A percentile compares a stretch with the other conserved stretches of the same genome.
Evolutionary conservation across 1,139 yeast genomes (phyloP).

Genomic region (Zygoascus sp.): DNA sequence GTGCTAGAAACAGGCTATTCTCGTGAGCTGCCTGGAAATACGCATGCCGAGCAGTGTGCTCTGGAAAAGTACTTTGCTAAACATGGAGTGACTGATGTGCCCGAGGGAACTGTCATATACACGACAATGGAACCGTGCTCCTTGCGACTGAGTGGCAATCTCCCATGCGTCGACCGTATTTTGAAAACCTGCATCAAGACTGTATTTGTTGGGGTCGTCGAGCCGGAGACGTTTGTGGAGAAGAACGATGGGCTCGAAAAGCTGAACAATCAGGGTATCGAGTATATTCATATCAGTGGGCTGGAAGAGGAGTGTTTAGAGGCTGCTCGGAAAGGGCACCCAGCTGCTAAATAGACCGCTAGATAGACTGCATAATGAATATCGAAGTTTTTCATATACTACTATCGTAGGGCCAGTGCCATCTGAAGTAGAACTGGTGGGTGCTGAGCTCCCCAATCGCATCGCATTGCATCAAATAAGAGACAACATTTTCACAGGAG

Average conservation of each 20-base stretch:
- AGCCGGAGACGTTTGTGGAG: conserved; percentile 83
- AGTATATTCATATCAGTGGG: conserved; percentile 79
- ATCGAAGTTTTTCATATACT: not conserved
- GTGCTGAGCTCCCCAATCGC: no score
- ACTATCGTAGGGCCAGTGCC: no score
- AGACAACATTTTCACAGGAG: no score
- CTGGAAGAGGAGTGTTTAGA: conserved; percentile 66
- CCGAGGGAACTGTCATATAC: conserved; percentile 75
- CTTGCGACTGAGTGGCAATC: conserved; percentile 79
- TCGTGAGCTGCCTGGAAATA: conserved; percentile 88
- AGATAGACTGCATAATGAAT: not conserved
- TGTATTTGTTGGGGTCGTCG: conserved; percentile 87
- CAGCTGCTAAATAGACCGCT: not conserved
- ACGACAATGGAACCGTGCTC: conserved; percentile 99
- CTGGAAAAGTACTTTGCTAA: conserved; percentile 60
- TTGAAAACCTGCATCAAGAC: conserved; percentile 55
- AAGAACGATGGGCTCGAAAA: conserved; percentile 62
- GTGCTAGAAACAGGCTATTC: conserved; percentile 80
- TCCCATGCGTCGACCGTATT: conserved; percentile 82
- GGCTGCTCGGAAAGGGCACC: conserved; percentile 77
- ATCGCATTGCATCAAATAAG: no score
- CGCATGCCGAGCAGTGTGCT: conserved; percentile 98
- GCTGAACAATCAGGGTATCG: conserved; percentile 54
- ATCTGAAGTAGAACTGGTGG: no score
- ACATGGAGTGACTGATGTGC: conserved; percentile 46